Evolutionary conservation across 805 yeast genomes (phyloP), one percentile per base, ranked within the genome.

Genomic region (Wickerhamiella galacta): DNA sequence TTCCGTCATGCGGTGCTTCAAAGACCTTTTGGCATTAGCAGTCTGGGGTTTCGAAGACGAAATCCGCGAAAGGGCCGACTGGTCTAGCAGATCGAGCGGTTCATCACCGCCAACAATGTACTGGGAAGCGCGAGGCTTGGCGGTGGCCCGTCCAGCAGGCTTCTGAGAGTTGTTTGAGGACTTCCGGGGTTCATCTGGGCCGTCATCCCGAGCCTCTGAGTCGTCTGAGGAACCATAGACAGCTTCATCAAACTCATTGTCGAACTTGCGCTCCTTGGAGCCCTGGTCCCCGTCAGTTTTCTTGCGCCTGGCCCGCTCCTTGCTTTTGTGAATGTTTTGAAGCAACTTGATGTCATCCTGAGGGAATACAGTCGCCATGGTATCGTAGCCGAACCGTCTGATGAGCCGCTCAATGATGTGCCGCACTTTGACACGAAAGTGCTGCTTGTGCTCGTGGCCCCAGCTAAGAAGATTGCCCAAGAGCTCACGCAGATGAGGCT

Each of bases 381-480:
- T 66, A 21, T 85, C 95, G 40, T 70, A 66, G n/a, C 96, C 95
- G 51, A 81, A 82, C 51, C 83, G 74, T 52, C 98, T 71, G 34
- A 87, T 70, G 48, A 90, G 61, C 46, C 96, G 70, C 63, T 90
- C 99, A 40, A 90, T 63, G 34, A 90, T 77, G 50, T 90, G 95
- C 60, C 82, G 81, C 23, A 90, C 87, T 55, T 81, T 87, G 10
- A 85, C 70, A 53, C 81, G 83, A 66, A 90, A 90, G 51, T 83
- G 94, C 30, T 93, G 92, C 49, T 82, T 81, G 56, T 87, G 95
- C 52, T 85, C 95, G 53, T 82, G 90, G 26, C 95, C 81, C 90
- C 95, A 85, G 39, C 73, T 72, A 68, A 90, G 63, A 47, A 90
- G 65, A 46, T 79, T 76, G 17, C 68, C 62, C 34, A 90, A 60